Base-by-base conservation (phyloP, 2,329 filamentous ascomycete genomes). In the Cercospora beticola region DNA sequence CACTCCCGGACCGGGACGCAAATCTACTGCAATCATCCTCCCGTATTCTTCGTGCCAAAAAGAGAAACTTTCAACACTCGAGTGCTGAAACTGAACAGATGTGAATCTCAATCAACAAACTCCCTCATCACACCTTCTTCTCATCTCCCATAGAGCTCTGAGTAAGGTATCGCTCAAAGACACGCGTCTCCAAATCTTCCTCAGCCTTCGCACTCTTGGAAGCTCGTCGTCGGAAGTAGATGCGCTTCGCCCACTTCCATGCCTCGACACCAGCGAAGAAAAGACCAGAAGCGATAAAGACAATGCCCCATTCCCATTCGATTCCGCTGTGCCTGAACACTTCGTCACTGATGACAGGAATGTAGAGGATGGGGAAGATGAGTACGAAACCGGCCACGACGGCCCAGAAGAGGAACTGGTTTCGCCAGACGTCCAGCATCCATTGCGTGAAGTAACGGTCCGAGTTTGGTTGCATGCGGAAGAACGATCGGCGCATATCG, bases 401-500 rank as follows among this genome's bases (percentile, higher is more conserved):
- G 7, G 80, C 76, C 73, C 76, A 82, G 77, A 84, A 84, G 30
- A 84, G 76, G 81, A 93, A 92, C 78, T 88, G 83, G 82, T 93
- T 93, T 70, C 86, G 82, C 89, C 89, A 91, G 61, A 92, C 83
- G 73, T 91, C 88, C 67, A 84, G 74, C 74, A 88, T 84, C 89
- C 89, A 92, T 74, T 90, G 87, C 0, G 87, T 89, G 66, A 89
- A 84, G 76, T 88, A 87, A 67, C 81, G 81, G 74, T 86, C 87
- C 26, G 84, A 86, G 16, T 83, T 82, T 0, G 89, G 88, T 74
- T 91, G 86, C 87, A 92, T 91, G 74, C 86, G 85, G 85, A 93
- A 93, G 82, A 93, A 91, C 7, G 87, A 89, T 54, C 89, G 87
- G 23, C 90, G 88, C 80, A 90, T 86, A 74, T 91, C 85, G 68